Base-by-base conservation (phyloP, 495 filamentous ascomycete species). In the Lepidopterella palustris region DNA sequence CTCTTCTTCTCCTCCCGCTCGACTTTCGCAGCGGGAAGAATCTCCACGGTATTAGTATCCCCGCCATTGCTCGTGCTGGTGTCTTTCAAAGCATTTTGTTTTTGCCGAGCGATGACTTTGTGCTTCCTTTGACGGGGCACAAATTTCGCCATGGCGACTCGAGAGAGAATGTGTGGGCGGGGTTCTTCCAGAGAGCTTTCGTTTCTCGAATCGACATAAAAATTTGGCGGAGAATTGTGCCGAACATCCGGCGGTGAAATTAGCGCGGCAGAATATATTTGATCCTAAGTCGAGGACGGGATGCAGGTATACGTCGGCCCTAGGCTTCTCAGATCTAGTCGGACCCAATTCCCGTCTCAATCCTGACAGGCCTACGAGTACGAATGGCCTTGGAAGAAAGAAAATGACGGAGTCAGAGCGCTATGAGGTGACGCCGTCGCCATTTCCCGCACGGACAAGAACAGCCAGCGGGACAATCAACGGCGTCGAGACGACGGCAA, bases 71-170 rank as follows among this genome's bases (percentile, higher is more conserved):
- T 15, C 45, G 25, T 18, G 18, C 20, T 6, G 4, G 10, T 25
- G 25, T 13, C 29, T 28, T 57, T 69, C 35, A 73, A 72, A 61
- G 70, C 69, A 48, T 78, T 69, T 49, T 80, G 78, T 62, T 79
- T 75, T 63, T 77, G 60, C 20, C 82, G 78, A n/a, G 79, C 80
- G 20, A 81, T 71, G 5, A 78, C 78, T 58, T 82, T 86, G 64
- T 91, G 90, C 73, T 96, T 95, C 49, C 90, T 84, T 76, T 89
- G 83, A 53, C 89, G 78, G 9, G 89, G 85, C 1, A 86, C 80
- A 64, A 90, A 93, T 73, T 87, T 87, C 25, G 84, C 79, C 89
- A 91, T 89, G 35, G 31, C 45, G 26, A 42, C 13, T 62, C n/a
- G 26, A 42, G 35, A 18, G 10, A 42, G 35, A 13, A 15, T 3